Percentiles rank a stretch among this genome's conserved stretches.
Conservation (phyloP, 306 rosid genomes). For the Glycine tomentella region DNA sequence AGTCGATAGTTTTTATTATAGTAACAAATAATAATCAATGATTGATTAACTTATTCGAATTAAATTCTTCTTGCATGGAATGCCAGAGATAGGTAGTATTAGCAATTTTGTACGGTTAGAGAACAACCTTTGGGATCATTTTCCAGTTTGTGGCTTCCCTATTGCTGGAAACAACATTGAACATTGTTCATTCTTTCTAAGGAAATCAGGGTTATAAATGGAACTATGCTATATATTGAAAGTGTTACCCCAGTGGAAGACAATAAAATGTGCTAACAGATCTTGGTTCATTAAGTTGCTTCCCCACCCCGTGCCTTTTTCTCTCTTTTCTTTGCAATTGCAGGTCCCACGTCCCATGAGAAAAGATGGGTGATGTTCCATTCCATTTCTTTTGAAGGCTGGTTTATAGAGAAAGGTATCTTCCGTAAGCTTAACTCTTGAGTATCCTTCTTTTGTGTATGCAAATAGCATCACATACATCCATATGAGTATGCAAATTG, state of each 20-base stretch:
- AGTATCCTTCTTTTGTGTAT: background rate
- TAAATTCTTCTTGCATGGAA: background rate
- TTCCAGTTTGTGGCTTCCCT: background rate
- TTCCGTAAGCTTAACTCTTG: slow-evolving; percentile 2
- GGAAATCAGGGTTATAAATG: background rate
- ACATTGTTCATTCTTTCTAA: background rate
- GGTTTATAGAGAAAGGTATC: slow-evolving; percentile 33
- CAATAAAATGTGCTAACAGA: slow-evolving; percentile 8
- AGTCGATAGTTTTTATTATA: background rate
- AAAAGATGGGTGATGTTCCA: slow-evolving; percentile 10
- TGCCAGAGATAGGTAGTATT: background rate
- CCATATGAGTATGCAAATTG: background rate
- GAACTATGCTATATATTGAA: background rate
- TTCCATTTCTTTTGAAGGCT: slow-evolving; percentile 34
- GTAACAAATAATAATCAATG: too few relatives aligned
- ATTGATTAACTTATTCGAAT: background rate
- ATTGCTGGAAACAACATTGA: too few relatives aligned
- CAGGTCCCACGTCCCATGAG: slow-evolving; percentile 20
- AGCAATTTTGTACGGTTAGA: background rate
- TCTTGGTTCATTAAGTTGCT: slow-evolving; percentile 34
- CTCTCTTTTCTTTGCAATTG: slow-evolving; percentile 12
- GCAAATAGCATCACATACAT: slow-evolving; percentile 26
- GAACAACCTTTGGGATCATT: background rate
- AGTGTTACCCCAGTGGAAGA: slow-evolving; percentile 15
- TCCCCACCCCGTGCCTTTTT: slow-evolving; percentile 6